phyloP scores from a whole-genome alignment of 192 early-diverging fungal species.

The Paraglomus brasilianum region DNA sequence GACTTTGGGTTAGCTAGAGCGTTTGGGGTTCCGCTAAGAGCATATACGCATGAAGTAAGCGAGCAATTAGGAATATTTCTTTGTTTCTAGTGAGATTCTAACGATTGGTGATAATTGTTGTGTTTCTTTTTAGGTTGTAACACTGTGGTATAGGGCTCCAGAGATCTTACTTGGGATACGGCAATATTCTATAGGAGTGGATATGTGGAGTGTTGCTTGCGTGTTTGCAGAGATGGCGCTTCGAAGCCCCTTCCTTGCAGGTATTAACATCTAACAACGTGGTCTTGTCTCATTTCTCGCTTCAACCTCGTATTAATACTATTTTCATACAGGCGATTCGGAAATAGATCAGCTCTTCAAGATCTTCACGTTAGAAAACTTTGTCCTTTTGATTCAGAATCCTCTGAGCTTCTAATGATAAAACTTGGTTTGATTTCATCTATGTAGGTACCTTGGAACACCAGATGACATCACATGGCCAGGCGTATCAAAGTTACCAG shows the following conservation, averaged over 20 bases:
- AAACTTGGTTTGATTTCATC: slow-evolving; percentile 83
- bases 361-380: slow-evolving; percentile 67
- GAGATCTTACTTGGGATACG: slow-evolving; percentile 92
- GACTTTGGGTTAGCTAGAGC: slow-evolving; percentile 96
- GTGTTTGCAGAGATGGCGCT: slow-evolving; percentile 95
- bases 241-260: slow-evolving; percentile 82
- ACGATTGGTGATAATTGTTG: background rate
- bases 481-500: slow-evolving; percentile 67
- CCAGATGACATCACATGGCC: slow-evolving; percentile 80
- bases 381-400: background rate
- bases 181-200: slow-evolving; percentile 89
- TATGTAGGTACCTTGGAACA: slow-evolving; percentile 83
- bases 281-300: background rate
- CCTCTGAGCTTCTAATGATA: slow-evolving; percentile 49
- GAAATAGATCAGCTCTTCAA: slow-evolving; percentile 94
- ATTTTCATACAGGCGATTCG: slow-evolving; percentile 58
- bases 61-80: background rate
- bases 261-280: slow-evolving; percentile 36
- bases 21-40: slow-evolving; percentile 86
- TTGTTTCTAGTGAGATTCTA: background rate
- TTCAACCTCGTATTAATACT: background rate
- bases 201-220: slow-evolving; percentile 98
- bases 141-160: slow-evolving; percentile 93
- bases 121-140: slow-evolving; percentile 64
- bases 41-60: slow-evolving; percentile 89